Percentiles rank a stretch among this genome's conserved stretches.
Conservation (phyloP, 1,284 basidiomycete genomes). For the Pyrrhoderma noxium region DNA sequence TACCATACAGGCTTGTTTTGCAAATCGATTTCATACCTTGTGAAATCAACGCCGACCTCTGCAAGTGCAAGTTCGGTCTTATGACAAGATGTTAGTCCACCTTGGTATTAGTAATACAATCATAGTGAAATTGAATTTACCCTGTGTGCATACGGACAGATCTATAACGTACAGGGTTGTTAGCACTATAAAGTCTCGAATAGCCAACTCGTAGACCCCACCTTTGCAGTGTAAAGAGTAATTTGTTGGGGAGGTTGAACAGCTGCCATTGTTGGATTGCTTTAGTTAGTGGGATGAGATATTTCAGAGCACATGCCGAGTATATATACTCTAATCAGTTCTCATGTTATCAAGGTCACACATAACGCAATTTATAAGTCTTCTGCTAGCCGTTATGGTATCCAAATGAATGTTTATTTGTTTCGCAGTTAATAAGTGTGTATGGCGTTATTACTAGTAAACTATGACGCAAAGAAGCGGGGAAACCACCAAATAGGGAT, state of each 20-base stretch:
- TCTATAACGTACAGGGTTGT: constrained; percentile 22
- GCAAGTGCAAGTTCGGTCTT: constrained; percentile 52
- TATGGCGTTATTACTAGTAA: no score
- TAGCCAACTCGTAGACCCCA: constrained; percentile 20
- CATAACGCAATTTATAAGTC: no score
- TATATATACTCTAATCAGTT: not conserved
- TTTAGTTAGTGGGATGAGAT: not conserved
- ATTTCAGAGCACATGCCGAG: not conserved
- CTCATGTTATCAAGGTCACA: no score
- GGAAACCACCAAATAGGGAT: no score
- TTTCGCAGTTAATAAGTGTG: no score
- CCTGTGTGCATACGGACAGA: constrained; percentile 42
- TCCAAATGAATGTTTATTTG: no score
- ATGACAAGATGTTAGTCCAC: constrained; percentile 1
- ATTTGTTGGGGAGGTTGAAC: constrained; percentile 25
- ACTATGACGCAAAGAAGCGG: no score
- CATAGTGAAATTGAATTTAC: constrained; percentile 28
- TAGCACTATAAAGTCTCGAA: no score
- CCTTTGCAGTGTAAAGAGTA: constrained; percentile 44
- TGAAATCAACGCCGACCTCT: constrained; percentile 44
- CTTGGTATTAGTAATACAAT: constrained; percentile 8
- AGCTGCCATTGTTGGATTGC: constrained; percentile 1
- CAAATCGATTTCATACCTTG: constrained; percentile 47
- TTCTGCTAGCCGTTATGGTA: no score
- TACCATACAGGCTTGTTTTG: constrained; percentile 62